These are phyloP conservation scores for Sporothrix dimorphospora DNA, from an alignment of 2,329 filamentous ascomycete genomes.

Conservation along the genomic window DNA sequence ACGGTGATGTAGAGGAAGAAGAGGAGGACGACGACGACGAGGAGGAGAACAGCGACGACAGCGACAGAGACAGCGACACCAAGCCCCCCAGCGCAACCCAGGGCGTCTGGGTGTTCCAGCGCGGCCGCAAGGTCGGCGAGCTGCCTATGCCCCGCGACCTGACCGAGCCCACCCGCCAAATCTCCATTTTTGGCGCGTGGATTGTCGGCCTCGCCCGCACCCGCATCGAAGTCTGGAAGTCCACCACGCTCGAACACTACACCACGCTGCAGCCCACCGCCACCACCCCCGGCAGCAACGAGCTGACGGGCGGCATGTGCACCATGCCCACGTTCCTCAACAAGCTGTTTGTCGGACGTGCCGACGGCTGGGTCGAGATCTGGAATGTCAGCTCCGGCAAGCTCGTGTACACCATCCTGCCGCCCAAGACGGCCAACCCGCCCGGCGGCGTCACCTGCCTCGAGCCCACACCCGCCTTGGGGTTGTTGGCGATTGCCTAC, in stretches of 20 bases:
- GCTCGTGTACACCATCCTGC: conserved; percentile 85
- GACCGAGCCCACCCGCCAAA: conserved; percentile 71
- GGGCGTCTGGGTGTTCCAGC: conserved; percentile 89
- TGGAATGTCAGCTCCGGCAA: conserved; percentile 96
- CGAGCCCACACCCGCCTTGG: conserved; percentile 80
- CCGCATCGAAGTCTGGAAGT: conserved; percentile 88
- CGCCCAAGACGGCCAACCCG: conserved; percentile 57
- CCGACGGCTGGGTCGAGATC: conserved; percentile 89
- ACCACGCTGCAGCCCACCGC: conserved; percentile 73
- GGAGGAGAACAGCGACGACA: not conserved
- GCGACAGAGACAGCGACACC: not conserved
- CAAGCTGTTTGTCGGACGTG: conserved; percentile 87
- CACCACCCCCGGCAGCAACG: conserved; percentile 60
- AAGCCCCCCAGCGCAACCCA: conserved; percentile 44
- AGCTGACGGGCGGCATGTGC: conserved; percentile 76
- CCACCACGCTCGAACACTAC: conserved; percentile 81
- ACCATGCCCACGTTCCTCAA: conserved; percentile 95
- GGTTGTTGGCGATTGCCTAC: conserved; percentile 86
- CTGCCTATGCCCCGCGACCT: conserved; percentile 68
- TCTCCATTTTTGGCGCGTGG: conserved; percentile 89
- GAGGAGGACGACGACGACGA: not conserved
- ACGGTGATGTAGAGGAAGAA: conserved; percentile 18
- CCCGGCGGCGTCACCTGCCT: conserved; percentile 85
- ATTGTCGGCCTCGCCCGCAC: conserved; percentile 77
- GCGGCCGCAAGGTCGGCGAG: conserved; percentile 81